Conservation (phyloP, 805 yeast genomes). For the Teunomyces pallodes region DNA sequence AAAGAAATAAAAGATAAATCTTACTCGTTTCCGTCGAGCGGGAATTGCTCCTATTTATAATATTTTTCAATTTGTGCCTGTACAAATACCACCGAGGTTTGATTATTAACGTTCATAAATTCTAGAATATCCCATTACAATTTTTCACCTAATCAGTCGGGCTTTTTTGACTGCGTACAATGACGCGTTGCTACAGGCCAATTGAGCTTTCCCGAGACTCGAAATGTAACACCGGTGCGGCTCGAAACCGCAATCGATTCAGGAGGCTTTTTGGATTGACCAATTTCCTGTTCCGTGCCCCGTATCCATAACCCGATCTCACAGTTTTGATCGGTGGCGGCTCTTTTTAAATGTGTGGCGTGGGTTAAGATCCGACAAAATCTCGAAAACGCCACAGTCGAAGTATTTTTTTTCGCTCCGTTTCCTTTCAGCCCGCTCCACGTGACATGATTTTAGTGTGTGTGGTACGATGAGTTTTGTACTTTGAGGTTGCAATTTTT, state of each 20-base stretch:
- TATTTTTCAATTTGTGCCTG: constrained; percentile 1
- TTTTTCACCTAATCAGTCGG: background rate
- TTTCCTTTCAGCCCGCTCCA: background rate
- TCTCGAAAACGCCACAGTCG: background rate
- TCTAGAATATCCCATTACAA: constrained; percentile 1
- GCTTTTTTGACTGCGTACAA: background rate
- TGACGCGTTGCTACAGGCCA: background rate
- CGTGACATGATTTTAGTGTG: background rate
- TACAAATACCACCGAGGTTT: constrained; percentile 1
- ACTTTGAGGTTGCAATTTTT: no score
- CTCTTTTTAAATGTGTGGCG: background rate
- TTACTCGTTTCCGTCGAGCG: background rate
- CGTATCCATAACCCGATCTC: background rate
- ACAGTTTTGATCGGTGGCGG: background rate
- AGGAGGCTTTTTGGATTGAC: no score
- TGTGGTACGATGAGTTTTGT: no score
- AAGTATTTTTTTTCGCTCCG: background rate
- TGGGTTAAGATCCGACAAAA: constrained; percentile 4
- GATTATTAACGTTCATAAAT: constrained; percentile 2
- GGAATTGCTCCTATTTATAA: constrained; percentile 3
- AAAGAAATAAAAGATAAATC: background rate
- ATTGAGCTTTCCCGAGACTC: no score
- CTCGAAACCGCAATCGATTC: no score
- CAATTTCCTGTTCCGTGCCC: background rate
- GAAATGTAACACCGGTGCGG: no score